Conservation (phyloP, 495 filamentous ascomycete species). For the Aspergillus affinis region DNA sequence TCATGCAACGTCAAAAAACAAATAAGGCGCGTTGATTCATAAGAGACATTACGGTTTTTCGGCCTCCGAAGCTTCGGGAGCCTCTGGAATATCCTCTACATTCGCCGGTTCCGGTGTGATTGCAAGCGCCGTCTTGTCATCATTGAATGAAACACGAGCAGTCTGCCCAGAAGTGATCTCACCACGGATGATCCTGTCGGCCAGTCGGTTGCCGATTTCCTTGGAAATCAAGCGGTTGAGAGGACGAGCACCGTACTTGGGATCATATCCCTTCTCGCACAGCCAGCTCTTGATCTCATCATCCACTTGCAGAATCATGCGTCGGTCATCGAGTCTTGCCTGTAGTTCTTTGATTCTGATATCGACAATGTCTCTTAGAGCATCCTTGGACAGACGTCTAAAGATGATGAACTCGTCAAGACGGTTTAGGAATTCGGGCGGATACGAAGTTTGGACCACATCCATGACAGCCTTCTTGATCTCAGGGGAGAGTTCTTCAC, state of each 20-base stretch:
- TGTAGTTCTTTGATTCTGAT: slow-evolving; percentile 87
- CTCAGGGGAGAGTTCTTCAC: slow-evolving; percentile 64
- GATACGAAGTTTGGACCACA: slow-evolving; percentile 73
- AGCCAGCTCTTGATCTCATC: slow-evolving; percentile 79
- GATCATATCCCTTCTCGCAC: slow-evolving; percentile 84
- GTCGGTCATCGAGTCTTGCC: slow-evolving; percentile 75
- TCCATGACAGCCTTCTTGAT: slow-evolving; percentile 82
- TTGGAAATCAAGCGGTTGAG: slow-evolving; percentile 88
- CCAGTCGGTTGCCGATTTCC: slow-evolving; percentile 82
- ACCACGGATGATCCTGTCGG: slow-evolving; percentile 88
- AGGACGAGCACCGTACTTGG: slow-evolving; percentile 88
- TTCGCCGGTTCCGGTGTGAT: slow-evolving; percentile 24
- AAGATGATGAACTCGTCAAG: slow-evolving; percentile 98
- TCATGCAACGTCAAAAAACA: slow-evolving; percentile 9
- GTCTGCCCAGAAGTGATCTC: slow-evolving; percentile 72
- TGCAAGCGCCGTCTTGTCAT: slow-evolving; percentile 35
- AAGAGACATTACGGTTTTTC: slow-evolving; percentile 11
- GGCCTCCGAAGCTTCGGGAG: slow-evolving; percentile 3
- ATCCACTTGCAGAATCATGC: slow-evolving; percentile 73
- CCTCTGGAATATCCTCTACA: slow-evolving; percentile 4
- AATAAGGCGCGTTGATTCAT: not conserved
- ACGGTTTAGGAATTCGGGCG: slow-evolving; percentile 94
- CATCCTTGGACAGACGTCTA: slow-evolving; percentile 72
- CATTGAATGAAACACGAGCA: slow-evolving; percentile 64
- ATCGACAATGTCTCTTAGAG: slow-evolving; percentile 89